Conservation (phyloP, 257 asterid species). For the Solanum etuberosum region DNA sequence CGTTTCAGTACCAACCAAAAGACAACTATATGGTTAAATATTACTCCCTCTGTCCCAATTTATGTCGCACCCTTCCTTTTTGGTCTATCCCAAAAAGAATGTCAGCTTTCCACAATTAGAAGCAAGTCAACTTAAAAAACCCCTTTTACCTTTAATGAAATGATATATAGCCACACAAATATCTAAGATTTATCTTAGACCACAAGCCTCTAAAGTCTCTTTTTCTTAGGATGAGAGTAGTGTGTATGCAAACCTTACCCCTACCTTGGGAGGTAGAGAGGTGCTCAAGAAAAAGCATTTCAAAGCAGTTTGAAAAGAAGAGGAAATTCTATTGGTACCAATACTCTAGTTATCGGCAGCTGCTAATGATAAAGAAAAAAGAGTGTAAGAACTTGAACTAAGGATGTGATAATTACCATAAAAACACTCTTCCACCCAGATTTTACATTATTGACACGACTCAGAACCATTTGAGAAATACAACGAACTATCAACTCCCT, state of each 20-base stretch:
- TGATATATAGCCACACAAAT: background rate
- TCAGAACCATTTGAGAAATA: slow-evolving; percentile 96
- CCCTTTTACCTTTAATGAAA: background rate
- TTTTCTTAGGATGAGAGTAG: background rate
- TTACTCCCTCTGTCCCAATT: background rate
- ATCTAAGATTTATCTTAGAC: background rate
- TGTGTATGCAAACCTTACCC: background rate
- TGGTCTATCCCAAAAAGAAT: background rate
- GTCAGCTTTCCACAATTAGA: background rate
- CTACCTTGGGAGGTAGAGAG: background rate
- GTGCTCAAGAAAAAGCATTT: background rate
- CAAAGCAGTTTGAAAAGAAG: background rate
- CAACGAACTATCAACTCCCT: slow-evolving; percentile 95
- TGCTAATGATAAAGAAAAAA: background rate
- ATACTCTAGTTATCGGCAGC: background rate
- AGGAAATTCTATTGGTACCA: background rate
- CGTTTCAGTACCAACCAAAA: background rate
- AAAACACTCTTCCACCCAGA: slow-evolving; percentile 99
- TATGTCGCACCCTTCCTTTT: background rate
- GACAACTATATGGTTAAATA: background rate
- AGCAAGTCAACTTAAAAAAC: background rate
- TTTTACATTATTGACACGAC: slow-evolving; percentile 89
- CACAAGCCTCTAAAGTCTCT: background rate
- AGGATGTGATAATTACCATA: slow-evolving; percentile 44
- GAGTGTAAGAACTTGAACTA: background rate